phyloP scores from a whole-genome alignment of 2,329 filamentous ascomycete species.

The Cytospora schulzeri region DNA sequence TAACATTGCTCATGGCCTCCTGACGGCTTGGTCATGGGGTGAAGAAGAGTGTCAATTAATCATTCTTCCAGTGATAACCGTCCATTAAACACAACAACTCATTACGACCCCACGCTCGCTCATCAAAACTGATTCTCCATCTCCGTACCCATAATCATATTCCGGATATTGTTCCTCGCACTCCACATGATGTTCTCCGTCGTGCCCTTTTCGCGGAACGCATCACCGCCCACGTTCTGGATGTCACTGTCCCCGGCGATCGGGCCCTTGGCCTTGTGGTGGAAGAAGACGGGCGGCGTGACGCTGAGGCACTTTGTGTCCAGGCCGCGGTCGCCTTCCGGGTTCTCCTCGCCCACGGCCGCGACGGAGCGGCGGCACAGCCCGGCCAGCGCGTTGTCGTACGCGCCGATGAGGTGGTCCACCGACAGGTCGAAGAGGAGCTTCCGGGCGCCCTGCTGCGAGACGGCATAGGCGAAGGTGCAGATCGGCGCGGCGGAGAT shows the following conservation, averaged over 20 bases:
- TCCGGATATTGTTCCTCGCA: slow-evolving; percentile 36
- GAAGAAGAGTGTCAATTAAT: not conserved
- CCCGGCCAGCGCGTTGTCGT: slow-evolving; percentile 42
- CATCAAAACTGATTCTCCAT: slow-evolving; percentile 33
- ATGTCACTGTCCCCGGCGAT: slow-evolving; percentile 39
- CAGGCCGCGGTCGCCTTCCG: slow-evolving; percentile 23
- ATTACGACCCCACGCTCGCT: no score
- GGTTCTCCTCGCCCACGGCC: slow-evolving; percentile 28
- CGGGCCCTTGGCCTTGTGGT: slow-evolving; percentile 36
- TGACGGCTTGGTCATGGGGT: no score
- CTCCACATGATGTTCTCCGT: slow-evolving; percentile 40
- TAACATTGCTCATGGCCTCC: not conserved
- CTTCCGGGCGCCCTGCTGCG: slow-evolving; percentile 37
- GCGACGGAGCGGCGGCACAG: slow-evolving; percentile 38
- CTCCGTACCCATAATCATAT: slow-evolving; percentile 34
- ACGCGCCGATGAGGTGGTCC: slow-evolving; percentile 36
- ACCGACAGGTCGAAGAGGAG: slow-evolving; percentile 41
- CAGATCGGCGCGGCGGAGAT: slow-evolving; percentile 17
- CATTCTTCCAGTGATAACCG: not conserved
- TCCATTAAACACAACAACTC: not conserved
- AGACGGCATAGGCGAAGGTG: slow-evolving; percentile 40
- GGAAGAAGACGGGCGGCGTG: slow-evolving; percentile 40
- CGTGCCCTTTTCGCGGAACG: slow-evolving; percentile 34
- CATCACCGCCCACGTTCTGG: slow-evolving; percentile 29
- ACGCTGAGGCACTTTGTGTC: slow-evolving; percentile 37